Evolutionary conservation across 495 filamentous ascomycete species (phyloP).

Genomic region (Tetracladium setigerum): DNA sequence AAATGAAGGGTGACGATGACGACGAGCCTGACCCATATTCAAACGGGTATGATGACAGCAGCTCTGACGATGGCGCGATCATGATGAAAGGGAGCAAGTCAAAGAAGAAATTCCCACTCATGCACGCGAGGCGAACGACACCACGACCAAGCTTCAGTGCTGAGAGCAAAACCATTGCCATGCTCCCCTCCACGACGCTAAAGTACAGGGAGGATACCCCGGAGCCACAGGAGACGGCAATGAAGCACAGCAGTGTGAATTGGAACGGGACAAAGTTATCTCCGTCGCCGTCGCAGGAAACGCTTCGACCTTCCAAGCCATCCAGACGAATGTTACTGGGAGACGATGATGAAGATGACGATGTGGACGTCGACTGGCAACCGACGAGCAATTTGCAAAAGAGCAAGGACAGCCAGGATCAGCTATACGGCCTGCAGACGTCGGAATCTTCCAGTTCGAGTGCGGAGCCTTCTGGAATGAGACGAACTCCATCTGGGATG

Average conservation of each 20-base stretch:
- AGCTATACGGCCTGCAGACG: slow-evolving; percentile 16
- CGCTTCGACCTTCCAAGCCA: slow-evolving; percentile 60
- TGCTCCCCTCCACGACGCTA: slow-evolving; percentile 83
- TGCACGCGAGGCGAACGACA: slow-evolving; percentile 21
- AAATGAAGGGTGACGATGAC: slow-evolving; percentile 65
- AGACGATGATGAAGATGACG: slow-evolving; percentile 60
- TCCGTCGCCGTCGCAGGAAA: slow-evolving; percentile 61
- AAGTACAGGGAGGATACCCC: slow-evolving; percentile 83
- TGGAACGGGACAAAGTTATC: slow-evolving; percentile 33
- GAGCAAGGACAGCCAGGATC: slow-evolving; percentile 30
- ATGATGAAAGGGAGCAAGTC: slow-evolving; percentile 67
- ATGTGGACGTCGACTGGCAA: slow-evolving; percentile 43
- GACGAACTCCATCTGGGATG: slow-evolving; percentile 73
- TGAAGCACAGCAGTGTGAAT: slow-evolving; percentile 42
- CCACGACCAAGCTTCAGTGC: slow-evolving; percentile 37
- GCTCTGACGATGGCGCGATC: slow-evolving; percentile 68
- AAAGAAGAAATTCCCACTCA: slow-evolving; percentile 31
- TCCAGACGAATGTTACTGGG: slow-evolving; percentile 57
- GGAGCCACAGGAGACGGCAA: slow-evolving; percentile 52
- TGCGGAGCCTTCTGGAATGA: slow-evolving; percentile 47
- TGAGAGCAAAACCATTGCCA: slow-evolving; percentile 89
- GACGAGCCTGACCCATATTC: slow-evolving; percentile 52
- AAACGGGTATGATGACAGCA: slow-evolving; percentile 46
- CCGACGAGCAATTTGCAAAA: slow-evolving; percentile 24
- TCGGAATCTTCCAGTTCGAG: slow-evolving; percentile 23